phyloP scores from a whole-genome alignment of 2,329 filamentous ascomycete species.

The Dactylellina cionopaga region DNA sequence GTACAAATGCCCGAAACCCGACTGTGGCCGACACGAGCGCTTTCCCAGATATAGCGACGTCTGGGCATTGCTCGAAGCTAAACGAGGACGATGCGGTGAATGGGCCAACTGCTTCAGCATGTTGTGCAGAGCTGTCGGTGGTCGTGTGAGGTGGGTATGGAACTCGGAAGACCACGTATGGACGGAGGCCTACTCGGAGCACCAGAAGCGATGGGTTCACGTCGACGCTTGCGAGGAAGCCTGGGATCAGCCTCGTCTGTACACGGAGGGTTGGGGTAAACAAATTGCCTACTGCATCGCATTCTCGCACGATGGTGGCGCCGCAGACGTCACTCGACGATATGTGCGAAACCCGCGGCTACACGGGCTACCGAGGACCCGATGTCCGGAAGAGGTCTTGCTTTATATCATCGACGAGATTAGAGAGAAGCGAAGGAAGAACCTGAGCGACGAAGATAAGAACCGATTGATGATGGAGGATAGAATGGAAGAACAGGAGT shows the following conservation, averaged over 20 bases:
- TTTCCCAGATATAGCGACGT: slow-evolving; percentile 96
- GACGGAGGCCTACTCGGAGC: slow-evolving; percentile 96
- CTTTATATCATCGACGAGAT: slow-evolving; percentile 94
- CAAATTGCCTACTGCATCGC: slow-evolving; percentile 97
- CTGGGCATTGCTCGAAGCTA: slow-evolving; percentile 87
- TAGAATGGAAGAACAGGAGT: slow-evolving; percentile 76
- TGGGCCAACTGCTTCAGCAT: slow-evolving; percentile 99
- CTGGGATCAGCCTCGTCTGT: slow-evolving; percentile 93
- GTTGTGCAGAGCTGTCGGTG: slow-evolving; percentile 92
- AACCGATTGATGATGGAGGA: slow-evolving; percentile 85
- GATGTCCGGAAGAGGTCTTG: slow-evolving; percentile 87
- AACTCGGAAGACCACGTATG: slow-evolving; percentile 97
- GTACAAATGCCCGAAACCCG: slow-evolving; percentile 81
- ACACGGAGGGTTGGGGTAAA: slow-evolving; percentile 94
- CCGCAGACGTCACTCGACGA: slow-evolving; percentile 72
- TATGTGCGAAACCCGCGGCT: slow-evolving; percentile 76
- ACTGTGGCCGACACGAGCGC: slow-evolving; percentile 81
- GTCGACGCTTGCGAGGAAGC: slow-evolving; percentile 93
- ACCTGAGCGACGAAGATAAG: slow-evolving; percentile 85
- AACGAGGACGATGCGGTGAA: slow-evolving; percentile 87
- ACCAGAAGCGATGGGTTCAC: slow-evolving; percentile 94
- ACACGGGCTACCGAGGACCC: slow-evolving; percentile 77
- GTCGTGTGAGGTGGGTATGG: slow-evolving; percentile 96
- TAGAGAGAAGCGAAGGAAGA: slow-evolving; percentile 80
- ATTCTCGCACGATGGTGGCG: slow-evolving; percentile 84